A percentile compares a stretch with the other conserved stretches of the same genome.
Evolutionary conservation across 2,329 filamentous ascomycete species (phyloP).

Genomic region (Aspergillus aculeatus): DNA sequence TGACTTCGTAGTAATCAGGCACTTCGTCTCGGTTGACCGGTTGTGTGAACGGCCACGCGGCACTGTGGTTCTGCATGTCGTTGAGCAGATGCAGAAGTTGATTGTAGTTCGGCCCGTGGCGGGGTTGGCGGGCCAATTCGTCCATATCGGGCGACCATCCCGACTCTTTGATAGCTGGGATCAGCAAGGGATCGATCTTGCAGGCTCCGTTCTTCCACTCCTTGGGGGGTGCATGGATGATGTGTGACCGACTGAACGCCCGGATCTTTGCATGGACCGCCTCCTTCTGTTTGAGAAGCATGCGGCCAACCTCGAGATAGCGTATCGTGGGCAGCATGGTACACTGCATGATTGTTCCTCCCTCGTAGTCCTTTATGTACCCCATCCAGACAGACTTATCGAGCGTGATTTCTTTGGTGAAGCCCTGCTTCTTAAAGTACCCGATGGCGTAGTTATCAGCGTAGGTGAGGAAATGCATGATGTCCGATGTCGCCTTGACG

Average conservation of each 20-base stretch:
- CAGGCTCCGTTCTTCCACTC: conserved; percentile 76
- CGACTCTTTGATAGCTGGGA: conserved; percentile 83
- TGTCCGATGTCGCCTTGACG: conserved; percentile 91
- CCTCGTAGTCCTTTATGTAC: conserved; percentile 99
- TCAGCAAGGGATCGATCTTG: conserved; percentile 79
- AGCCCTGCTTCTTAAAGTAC: conserved; percentile 99
- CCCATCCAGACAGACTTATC: conserved; percentile 95
- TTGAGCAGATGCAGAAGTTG: conserved; percentile 89
- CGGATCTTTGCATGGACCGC: conserved; percentile 92
- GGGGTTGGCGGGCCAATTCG: conserved; percentile 87
- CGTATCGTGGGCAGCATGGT: conserved; percentile 93
- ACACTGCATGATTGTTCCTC: conserved; percentile 98
- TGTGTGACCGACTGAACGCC: conserved; percentile 83
- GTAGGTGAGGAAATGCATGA: conserved; percentile 99
- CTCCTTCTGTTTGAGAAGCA: conserved; percentile 97
- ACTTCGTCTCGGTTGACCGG: conserved; percentile 96
- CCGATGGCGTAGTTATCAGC: conserved; percentile 98
- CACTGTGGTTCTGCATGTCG: conserved; percentile 89
- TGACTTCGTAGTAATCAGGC: conserved; percentile 97
- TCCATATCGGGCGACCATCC: conserved; percentile 99
- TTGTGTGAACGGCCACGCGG: conserved; percentile 90
- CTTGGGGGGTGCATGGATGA: conserved; percentile 79
- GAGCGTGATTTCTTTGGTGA: conserved; percentile 96
- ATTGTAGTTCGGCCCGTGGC: conserved; percentile 95
- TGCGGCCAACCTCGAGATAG: conserved; percentile 87